These are phyloP conservation scores for Apiospora pterosperma DNA, from an alignment of 2,329 filamentous ascomycete species.

Conservation along the genomic window DNA sequence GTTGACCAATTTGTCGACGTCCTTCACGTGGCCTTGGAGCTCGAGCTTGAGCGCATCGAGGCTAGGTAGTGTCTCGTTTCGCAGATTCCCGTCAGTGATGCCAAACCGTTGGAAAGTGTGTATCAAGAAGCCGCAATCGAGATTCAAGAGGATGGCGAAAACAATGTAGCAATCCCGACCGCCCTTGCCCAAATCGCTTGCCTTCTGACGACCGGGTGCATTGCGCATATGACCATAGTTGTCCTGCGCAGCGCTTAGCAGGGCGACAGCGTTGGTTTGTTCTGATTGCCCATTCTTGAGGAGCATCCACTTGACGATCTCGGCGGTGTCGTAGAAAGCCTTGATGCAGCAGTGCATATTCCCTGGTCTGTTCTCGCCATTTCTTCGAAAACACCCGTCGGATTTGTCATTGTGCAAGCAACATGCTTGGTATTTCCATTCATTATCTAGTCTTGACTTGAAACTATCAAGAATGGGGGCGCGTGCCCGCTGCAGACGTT, in stretches of 20 bases:
- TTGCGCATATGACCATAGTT: background rate
- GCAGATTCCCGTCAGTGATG: background rate
- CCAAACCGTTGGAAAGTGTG: background rate
- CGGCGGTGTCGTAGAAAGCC: background rate
- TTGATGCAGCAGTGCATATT: background rate
- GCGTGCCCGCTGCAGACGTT: background rate
- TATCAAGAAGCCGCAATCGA: background rate
- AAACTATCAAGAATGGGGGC: background rate
- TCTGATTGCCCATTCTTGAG: background rate
- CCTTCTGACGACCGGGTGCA: background rate
- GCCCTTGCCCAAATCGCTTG: background rate
- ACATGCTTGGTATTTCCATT: background rate
- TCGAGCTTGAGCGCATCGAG: background rate
- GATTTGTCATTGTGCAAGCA: background rate
- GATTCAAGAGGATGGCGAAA: background rate
- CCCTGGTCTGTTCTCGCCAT: background rate
- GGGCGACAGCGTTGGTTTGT: background rate
- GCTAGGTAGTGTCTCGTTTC: background rate
- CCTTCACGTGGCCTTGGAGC: background rate
- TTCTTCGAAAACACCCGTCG: background rate
- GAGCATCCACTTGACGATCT: background rate
- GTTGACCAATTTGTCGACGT: background rate
- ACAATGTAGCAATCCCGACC: background rate
- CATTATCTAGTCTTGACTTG: background rate
- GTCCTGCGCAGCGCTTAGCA: background rate